phyloP scores from a whole-genome alignment of 495 filamentous ascomycete species.

The Penicillium atrosanguineum region DNA sequence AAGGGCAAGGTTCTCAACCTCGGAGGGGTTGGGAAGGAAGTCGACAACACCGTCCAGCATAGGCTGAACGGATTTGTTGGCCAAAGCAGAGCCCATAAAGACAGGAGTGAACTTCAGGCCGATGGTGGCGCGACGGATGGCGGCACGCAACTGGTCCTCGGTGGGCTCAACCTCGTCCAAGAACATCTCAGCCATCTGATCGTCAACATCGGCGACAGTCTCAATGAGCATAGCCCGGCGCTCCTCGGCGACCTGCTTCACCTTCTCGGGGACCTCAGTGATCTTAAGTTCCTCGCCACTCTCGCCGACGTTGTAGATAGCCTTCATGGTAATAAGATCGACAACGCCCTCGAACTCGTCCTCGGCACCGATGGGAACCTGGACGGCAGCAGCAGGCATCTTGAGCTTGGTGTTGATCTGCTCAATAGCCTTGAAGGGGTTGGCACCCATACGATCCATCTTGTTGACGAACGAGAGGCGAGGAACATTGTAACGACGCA shows the following conservation, averaged over 20 bases:
- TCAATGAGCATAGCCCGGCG: constrained; percentile 84
- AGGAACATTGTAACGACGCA: constrained; percentile 96
- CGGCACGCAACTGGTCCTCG: constrained; percentile 76
- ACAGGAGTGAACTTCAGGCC: constrained; percentile 90
- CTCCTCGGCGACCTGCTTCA: constrained; percentile 72
- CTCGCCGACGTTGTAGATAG: constrained; percentile 84
- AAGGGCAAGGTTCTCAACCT: constrained; percentile 88
- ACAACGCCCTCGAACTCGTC: constrained; percentile 93
- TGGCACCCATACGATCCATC: constrained; percentile 99
- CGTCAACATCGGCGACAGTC: constrained; percentile 94
- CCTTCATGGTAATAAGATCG: constrained; percentile 87
- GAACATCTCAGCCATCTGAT: constrained; percentile 97
- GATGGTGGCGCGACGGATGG: constrained; percentile 87
- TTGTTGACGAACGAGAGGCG: constrained; percentile 97
- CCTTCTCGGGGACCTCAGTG: constrained; percentile 73
- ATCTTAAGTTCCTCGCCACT: constrained; percentile 71
- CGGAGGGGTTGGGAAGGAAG: constrained; percentile 88
- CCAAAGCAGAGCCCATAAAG: constrained; percentile 92
- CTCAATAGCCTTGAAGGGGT: constrained; percentile 96
- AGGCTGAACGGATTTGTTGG: constrained; percentile 92
- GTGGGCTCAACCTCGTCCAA: constrained; percentile 80
- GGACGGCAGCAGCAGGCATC: constrained; percentile 87
- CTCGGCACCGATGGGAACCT: constrained; percentile 92
- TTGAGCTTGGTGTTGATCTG: constrained; percentile 96
- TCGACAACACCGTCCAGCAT: constrained; percentile 97